These are phyloP conservation scores for Venturia asperata DNA, from an alignment of 2,329 filamentous ascomycete species.

Conservation along the genomic window DNA sequence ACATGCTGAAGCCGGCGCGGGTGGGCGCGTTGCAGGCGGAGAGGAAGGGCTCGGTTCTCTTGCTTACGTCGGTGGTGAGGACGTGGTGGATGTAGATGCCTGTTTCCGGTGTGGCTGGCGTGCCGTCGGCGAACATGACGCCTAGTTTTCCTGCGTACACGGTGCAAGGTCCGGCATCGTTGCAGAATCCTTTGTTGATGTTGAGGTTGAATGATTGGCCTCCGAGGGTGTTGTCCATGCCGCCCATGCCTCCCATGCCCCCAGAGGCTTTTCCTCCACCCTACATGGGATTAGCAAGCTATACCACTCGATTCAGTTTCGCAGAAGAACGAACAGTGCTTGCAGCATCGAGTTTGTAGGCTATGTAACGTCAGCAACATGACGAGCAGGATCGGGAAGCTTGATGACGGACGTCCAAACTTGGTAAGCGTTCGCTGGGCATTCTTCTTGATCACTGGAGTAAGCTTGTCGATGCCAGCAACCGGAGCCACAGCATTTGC, in stretches of 20 bases:
- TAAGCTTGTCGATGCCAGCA: constrained; percentile 14
- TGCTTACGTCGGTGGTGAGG: constrained; percentile 17
- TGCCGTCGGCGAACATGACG: constrained; percentile 17
- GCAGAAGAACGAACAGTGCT: neutral
- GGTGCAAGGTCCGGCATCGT: constrained; percentile 16
- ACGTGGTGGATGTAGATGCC: constrained; percentile 18
- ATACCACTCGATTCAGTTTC: neutral
- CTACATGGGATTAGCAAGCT: neutral
- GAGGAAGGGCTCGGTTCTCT: constrained; percentile 7
- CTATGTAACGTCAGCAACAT: neutral
- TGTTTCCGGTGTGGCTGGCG: neutral
- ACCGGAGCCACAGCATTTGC: neutral
- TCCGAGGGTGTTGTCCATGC: constrained; percentile 13
- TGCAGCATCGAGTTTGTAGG: constrained; percentile 1
- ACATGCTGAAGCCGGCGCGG: neutral
- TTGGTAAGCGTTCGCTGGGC: constrained; percentile 16
- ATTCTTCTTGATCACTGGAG: constrained; percentile 2
- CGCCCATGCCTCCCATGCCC: constrained; percentile 12
- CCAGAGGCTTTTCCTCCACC: constrained; percentile 9
- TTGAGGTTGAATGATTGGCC: constrained; percentile 13
- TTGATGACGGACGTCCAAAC: constrained; percentile 15
- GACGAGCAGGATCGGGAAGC: neutral
- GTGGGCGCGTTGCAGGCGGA: constrained; percentile 16
- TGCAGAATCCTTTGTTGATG: constrained; percentile 19
- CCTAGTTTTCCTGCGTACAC: constrained; percentile 13